Evolutionary conservation across 1,284 basidiomycete species (phyloP).

Genomic region (Sporisorium iseilematis-ciliati): DNA sequence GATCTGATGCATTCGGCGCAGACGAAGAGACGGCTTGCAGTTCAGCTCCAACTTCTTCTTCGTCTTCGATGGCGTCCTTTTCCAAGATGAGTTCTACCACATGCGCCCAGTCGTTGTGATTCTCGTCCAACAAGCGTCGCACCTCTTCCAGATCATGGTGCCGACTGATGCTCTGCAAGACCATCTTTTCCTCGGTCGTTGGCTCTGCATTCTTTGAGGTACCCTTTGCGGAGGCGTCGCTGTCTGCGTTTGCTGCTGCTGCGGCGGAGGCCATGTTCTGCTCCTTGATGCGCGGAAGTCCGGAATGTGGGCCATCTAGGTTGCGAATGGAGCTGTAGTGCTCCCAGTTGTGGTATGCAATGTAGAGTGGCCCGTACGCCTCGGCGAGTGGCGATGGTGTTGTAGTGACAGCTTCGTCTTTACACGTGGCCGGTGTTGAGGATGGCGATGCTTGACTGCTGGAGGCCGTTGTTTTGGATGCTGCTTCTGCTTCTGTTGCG

Average conservation of each 20-base stretch:
- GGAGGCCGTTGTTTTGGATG: not conserved
- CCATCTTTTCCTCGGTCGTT: slow-evolving; percentile 50
- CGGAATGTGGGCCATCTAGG: slow-evolving; percentile 83
- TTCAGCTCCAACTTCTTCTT: slow-evolving; percentile 44
- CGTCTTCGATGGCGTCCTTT: slow-evolving; percentile 45
- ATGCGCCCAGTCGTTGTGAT: slow-evolving; percentile 53
- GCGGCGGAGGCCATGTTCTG: slow-evolving; percentile 17
- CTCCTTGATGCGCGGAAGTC: slow-evolving; percentile 79
- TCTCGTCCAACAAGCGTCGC: slow-evolving; percentile 41
- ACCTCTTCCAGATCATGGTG: slow-evolving; percentile 38
- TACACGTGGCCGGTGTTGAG: slow-evolving; percentile 10
- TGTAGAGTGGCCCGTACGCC: slow-evolving; percentile 63
- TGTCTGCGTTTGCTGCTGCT: slow-evolving; percentile 24
- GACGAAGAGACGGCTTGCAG: slow-evolving; percentile 32
- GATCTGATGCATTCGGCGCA: slow-evolving; percentile 3
- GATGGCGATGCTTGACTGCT: slow-evolving; percentile 4
- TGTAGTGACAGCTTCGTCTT: slow-evolving; percentile 1
- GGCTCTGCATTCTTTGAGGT: slow-evolving; percentile 21
- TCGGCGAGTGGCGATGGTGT: slow-evolving; percentile 32
- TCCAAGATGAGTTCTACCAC: slow-evolving; percentile 54
- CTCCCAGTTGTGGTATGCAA: slow-evolving; percentile 86
- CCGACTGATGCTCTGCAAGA: slow-evolving; percentile 55
- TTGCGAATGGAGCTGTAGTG: slow-evolving; percentile 93
- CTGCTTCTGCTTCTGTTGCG: slow-evolving; percentile 4
- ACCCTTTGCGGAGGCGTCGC: slow-evolving; percentile 3